phyloP scores from a whole-genome alignment of 2,329 filamentous ascomycete genomes.

The Lizonia empirigonia region DNA sequence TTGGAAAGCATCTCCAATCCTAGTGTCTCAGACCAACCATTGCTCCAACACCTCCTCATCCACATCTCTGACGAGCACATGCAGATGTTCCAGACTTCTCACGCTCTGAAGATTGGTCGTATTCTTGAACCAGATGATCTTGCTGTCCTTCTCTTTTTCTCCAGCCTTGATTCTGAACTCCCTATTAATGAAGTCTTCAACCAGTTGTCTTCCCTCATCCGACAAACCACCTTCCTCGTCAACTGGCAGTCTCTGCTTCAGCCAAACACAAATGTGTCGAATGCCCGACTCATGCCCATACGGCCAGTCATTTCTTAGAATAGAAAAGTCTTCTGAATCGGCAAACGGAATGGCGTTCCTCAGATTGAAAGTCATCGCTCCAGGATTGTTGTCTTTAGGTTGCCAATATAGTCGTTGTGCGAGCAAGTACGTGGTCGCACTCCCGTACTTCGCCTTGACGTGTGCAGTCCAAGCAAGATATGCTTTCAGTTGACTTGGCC shows the following conservation, averaged over 20 bases:
- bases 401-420: constrained; percentile 61
- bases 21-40: constrained; percentile 6
- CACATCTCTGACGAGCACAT: constrained; percentile 76
- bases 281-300: constrained; percentile 63
- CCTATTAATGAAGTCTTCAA: constrained; percentile 41
- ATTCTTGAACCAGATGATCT: constrained; percentile 70
- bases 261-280: constrained; percentile 63
- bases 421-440: constrained; percentile 63
- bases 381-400: constrained; percentile 20
- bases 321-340: constrained; percentile 59
- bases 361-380: constrained; percentile 48
- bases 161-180: constrained; percentile 54
- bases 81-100: constrained; percentile 69
- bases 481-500: constrained; percentile 62
- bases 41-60: constrained; percentile 56
- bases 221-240: constrained; percentile 42
- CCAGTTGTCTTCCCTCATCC: constrained; percentile 30
- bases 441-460: constrained; percentile 61
- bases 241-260: constrained; percentile 44
- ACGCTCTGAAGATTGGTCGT: constrained; percentile 66
- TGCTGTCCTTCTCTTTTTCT: constrained; percentile 49
- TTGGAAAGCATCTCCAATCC: not conserved
- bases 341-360: constrained; percentile 59
- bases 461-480: constrained; percentile 65
- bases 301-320: constrained; percentile 68